These are phyloP conservation scores for Collybia mongolica DNA, from an alignment of 768 basidiomycete genomes.

Conservation along the genomic window DNA sequence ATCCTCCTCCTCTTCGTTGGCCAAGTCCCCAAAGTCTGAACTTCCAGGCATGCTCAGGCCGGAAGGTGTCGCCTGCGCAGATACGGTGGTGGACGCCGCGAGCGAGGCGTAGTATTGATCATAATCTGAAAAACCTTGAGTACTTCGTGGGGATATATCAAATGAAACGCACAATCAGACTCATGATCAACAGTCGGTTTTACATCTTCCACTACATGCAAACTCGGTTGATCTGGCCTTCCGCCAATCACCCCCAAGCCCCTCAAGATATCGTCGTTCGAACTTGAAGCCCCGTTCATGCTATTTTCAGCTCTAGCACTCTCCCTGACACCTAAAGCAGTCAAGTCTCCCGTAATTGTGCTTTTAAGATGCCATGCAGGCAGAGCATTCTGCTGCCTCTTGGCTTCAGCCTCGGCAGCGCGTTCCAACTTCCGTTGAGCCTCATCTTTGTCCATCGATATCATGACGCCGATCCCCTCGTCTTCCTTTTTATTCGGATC, in stretches of 20 bases:
- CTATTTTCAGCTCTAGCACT: conserved; percentile 48
- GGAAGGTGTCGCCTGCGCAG: conserved; percentile 62
- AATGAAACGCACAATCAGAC: conserved; percentile 56
- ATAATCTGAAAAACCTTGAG: conserved; percentile 47
- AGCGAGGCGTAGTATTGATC: conserved; percentile 83
- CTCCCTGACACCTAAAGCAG: conserved; percentile 81
- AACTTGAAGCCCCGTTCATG: conserved; percentile 27
- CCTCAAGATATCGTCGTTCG: conserved; percentile 72
- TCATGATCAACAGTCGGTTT: conserved; percentile 46
- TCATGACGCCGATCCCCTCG: conserved; percentile 82
- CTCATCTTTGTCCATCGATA: conserved; percentile 89
- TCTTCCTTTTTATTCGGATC: conserved; percentile 59
- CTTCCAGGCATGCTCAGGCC: conserved; percentile 42
- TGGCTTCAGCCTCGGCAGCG: conserved; percentile 79
- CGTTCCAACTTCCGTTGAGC: conserved; percentile 69
- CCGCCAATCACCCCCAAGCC: conserved; percentile 62
- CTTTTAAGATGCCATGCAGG: conserved; percentile 96
- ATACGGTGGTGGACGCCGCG: conserved; percentile 56
- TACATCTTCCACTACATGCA: conserved; percentile 20
- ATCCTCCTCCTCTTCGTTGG: conserved; percentile 65
- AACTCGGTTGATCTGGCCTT: conserved; percentile 21
- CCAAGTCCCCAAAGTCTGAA: conserved; percentile 51
- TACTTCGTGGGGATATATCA: not conserved
- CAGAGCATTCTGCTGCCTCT: conserved; percentile 86
- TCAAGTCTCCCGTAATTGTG: conserved; percentile 91